Evolutionary conservation across 2,329 filamentous ascomycete species (phyloP).

Genomic region (Cylindrodendrum hubeiense): DNA sequence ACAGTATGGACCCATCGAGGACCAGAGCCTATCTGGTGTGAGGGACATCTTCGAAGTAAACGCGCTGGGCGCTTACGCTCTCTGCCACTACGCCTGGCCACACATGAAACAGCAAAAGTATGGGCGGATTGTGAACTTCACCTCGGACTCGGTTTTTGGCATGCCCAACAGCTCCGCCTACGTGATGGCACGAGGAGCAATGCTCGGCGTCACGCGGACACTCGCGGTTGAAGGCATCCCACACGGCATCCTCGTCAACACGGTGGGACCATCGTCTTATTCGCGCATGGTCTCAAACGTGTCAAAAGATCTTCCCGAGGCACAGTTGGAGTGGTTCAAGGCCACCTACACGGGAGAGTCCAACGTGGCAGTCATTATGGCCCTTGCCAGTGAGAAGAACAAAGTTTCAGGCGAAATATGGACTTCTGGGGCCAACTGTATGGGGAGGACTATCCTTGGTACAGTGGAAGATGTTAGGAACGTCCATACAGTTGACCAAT

Average conservation of each 20-base stretch:
- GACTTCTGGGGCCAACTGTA: constrained; percentile 2
- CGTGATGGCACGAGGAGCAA: constrained; percentile 6
- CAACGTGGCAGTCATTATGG: constrained; percentile 4
- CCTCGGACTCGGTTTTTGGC: constrained; percentile 5
- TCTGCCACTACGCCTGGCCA: constrained; percentile 14
- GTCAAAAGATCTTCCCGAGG: constrained; percentile 4
- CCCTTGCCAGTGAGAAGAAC: constrained; percentile 8
- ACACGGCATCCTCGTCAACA: constrained; percentile 15
- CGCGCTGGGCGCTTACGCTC: neutral
- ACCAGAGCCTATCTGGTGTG: neutral
- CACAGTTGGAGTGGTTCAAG: constrained; percentile 6
- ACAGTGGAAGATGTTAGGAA: neutral
- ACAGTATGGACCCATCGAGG: neutral
- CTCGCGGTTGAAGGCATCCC: constrained; percentile 7
- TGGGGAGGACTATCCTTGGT: constrained; percentile 1
- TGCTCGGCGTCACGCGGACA: constrained; percentile 4
- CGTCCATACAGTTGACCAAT: neutral
- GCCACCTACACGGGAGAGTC: constrained; percentile 1
- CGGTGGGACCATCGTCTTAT: constrained; percentile 7
- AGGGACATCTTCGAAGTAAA: constrained; percentile 1
- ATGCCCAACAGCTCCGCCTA: constrained; percentile 12
- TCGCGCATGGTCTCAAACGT: constrained; percentile 12
- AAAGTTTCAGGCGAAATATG: constrained; percentile 3
- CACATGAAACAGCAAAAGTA: constrained; percentile 15
- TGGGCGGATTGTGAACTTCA: constrained; percentile 16